Evolutionary conservation across 1,284 basidiomycete genomes (phyloP), one percentile per base, ranked within the genome.

Genomic region (Tilletiaria anomala): DNA sequence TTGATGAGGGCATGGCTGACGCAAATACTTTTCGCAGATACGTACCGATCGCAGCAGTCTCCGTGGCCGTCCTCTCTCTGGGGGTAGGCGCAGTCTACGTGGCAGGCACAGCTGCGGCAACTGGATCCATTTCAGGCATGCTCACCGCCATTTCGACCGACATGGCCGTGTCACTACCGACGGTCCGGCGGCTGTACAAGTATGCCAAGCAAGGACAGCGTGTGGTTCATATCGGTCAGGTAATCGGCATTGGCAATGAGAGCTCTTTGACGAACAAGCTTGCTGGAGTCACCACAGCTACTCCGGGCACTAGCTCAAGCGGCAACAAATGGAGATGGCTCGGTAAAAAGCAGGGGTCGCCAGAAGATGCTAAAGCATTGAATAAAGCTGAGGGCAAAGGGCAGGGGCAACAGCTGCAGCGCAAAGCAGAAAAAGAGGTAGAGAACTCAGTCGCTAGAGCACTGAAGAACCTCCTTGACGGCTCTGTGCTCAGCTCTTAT

Each of bases 61-160:
- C 57, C 12, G 35, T 60, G 5, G 45, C 45, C 5, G 53, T 45
- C 2, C 41, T 60, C 2, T 47, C 48, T 1, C 39, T 60, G 4
- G 57, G 55, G 29, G 50, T 49, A 3, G 57, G 57, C n/a, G 57
- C 53, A 6, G 46, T 60, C 36, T 60, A 57, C 42, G 41, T 60
- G 39, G 50, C 48, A 1, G 54, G 51, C 4, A 54, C 52, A 1
- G 36, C 37, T 5, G 50, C 40, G 0, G 57, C 57, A 4, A 56
- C 55, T 4, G 57, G 57, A 2, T 51, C 51, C 1, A 44, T 50
- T 0, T 40, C 44, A 1, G 55, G 55, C 6, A 56, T 54, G 1
- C 37, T 49, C 3, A 48, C 56, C 5, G 45, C 53, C 14, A 48
- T 54, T 0, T 45, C 47, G 2, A 53, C 57, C 2, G 32, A 51